Conservation (phyloP, 352 stramenopile genomes). For the Pilasporangium apinafurcum region DNA sequence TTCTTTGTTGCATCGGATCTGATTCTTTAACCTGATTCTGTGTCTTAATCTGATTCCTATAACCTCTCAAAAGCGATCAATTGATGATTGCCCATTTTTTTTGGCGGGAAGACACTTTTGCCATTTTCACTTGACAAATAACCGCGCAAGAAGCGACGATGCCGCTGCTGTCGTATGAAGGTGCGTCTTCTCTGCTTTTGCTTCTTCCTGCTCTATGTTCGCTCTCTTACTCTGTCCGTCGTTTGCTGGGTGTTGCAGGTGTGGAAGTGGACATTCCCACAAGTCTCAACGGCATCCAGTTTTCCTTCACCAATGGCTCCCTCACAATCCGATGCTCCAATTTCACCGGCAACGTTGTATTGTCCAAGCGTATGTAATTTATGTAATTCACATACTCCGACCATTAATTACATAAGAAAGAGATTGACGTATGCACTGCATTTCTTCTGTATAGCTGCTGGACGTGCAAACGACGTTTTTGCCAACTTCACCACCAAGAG, state of each 20-base stretch:
- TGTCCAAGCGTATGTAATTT: constrained; percentile 39
- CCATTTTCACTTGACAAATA: background rate
- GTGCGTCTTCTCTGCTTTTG: constrained; percentile 11
- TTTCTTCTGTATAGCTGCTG: background rate
- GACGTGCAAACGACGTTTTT: constrained; percentile 1
- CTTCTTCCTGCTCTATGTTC: background rate
- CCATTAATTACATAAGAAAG: background rate
- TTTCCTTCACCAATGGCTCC: constrained; percentile 46
- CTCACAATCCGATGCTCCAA: constrained; percentile 65
- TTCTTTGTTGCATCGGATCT: too few relatives aligned
- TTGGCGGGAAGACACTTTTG: background rate
- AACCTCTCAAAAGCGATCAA: too few relatives aligned
- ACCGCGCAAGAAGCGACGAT: constrained; percentile 16
- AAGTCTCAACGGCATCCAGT: constrained; percentile 52
- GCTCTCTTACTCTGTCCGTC: background rate
- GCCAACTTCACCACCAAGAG: background rate
- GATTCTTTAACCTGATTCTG: too few relatives aligned
- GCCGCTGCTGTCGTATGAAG: constrained; percentile 72
- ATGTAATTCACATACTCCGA: background rate
- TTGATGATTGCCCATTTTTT: too few relatives aligned
- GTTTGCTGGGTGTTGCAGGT: constrained; percentile 12
- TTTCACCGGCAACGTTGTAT: constrained; percentile 68
- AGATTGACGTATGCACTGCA: background rate
- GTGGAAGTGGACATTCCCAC: constrained; percentile 68
- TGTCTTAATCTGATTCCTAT: too few relatives aligned